These are phyloP conservation scores for Astrothelium macrocarpum DNA, from an alignment of 495 filamentous ascomycete species.

Conservation along the genomic window DNA sequence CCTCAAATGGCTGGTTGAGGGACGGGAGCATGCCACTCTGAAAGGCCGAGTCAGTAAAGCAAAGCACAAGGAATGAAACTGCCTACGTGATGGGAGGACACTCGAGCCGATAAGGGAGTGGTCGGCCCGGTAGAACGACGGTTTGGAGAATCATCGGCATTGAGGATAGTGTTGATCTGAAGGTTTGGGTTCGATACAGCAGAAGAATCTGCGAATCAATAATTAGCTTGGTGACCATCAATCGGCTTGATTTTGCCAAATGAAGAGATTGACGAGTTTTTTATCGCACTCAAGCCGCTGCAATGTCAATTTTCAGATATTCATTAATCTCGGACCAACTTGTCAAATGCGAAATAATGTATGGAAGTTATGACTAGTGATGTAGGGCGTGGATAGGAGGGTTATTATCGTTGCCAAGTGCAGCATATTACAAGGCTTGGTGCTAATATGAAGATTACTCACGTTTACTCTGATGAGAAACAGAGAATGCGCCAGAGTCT, in stretches of 20 bases:
- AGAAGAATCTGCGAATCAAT: slow-evolving; percentile 27
- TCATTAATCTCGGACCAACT: too few species aligned
- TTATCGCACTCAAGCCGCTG: too few species aligned
- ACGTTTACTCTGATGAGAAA: slow-evolving; percentile 20
- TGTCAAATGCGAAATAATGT: too few species aligned
- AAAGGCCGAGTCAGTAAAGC: neutral
- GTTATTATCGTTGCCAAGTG: too few species aligned
- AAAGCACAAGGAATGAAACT: neutral
- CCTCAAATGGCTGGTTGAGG: slow-evolving; percentile 31
- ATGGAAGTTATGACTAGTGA: too few species aligned
- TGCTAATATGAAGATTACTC: too few species aligned
- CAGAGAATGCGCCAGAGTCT: slow-evolving; percentile 22
- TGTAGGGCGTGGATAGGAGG: too few species aligned
- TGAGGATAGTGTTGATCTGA: slow-evolving; percentile 34
- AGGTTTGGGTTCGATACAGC: slow-evolving; percentile 30
- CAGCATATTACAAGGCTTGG: too few species aligned
- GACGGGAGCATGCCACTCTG: slow-evolving; percentile 24
- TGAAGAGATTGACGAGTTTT: too few species aligned
- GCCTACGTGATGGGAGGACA: slow-evolving; percentile 17
- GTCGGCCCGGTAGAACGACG: slow-evolving; percentile 28
- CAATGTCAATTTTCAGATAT: too few species aligned
- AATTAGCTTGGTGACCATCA: neutral
- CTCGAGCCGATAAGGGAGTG: slow-evolving; percentile 30
- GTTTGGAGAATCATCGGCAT: slow-evolving; percentile 34
- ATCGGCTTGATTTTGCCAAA: neutral